Evolutionary conservation across 345 rosid genomes (phyloP), one percentile per base, ranked within the genome.

Genomic region (Mangifera indica): DNA sequence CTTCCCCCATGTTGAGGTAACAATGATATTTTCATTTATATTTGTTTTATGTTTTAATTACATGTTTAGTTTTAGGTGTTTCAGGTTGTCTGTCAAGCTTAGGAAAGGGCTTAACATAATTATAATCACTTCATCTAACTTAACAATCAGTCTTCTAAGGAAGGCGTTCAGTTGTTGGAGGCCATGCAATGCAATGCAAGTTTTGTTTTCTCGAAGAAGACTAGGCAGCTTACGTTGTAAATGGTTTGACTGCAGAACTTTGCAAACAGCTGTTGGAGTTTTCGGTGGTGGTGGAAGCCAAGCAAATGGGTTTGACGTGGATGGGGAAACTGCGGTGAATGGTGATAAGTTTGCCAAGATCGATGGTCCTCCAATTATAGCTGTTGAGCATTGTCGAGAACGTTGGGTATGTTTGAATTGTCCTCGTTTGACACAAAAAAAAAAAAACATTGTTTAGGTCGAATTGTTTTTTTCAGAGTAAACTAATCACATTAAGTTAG

Each of bases 331-430:
- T 55, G 80, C 52, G 45, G 77, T 29, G 18, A 76, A 65, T 12
- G 77, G 77, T 40, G 6, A 49, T 26, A 76, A 54, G 58, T 53
- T 61, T 63, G 77, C 78, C 82, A 34, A 77, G 63, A 76, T 72
- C 66, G 61, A 64, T 26, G 57, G 72, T 75, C 96, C 93, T 63
- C 88, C 88, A 37, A 78, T 89, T 76, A 17, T 83, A 37, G 97
- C 97, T 12, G 71, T 82, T 48, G 97, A 92, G 74, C 88, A 81
- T 60, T 88, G 91, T 68, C 85, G 97, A 66, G 97, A 92, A 80
- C 90, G 85, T 56, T 78, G 85, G 79, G 97, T 89, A 84, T 7
- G 88, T 70, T 52, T 22, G 61, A 3, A 34, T 34, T 34, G 37
- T 4, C 37, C 4, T 34, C 6, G n/a, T n/a, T n/a, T n/a, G n/a